phyloP scores from a whole-genome alignment of 768 basidiomycete genomes.

The Boletus speciosus region DNA sequence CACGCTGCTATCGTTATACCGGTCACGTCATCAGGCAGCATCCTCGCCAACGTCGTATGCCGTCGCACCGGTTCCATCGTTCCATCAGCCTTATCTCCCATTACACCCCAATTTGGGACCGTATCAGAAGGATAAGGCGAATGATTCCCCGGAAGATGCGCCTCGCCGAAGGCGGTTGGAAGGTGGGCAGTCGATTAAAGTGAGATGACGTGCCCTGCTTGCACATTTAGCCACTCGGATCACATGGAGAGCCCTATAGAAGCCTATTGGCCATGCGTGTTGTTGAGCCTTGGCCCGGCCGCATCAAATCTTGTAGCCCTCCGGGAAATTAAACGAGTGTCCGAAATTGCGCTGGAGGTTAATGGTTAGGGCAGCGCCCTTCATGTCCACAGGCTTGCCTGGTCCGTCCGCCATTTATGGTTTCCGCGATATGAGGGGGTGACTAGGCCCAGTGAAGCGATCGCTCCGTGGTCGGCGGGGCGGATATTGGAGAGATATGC shows the following conservation, averaged over 20 bases:
- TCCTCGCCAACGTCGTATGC: slow-evolving; percentile 39
- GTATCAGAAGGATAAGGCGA: slow-evolving; percentile 33
- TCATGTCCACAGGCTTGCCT: slow-evolving; percentile 2
- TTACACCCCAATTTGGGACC: slow-evolving; percentile 50
- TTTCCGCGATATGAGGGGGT: background rate
- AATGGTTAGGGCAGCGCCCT: slow-evolving; percentile 10
- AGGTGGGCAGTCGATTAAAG: slow-evolving; percentile 51
- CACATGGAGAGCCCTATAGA: slow-evolving; percentile 23
- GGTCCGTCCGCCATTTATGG: background rate
- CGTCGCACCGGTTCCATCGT: slow-evolving; percentile 38
- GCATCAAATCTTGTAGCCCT: slow-evolving; percentile 23
- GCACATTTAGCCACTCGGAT: slow-evolving; percentile 27
- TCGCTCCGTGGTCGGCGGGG: slow-evolving; percentile 23
- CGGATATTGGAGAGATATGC: slow-evolving; percentile 12
- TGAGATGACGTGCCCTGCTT: slow-evolving; percentile 39
- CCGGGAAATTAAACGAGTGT: slow-evolving; percentile 19
- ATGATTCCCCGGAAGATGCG: slow-evolving; percentile 38
- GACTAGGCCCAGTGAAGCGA: background rate
- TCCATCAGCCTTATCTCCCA: slow-evolving; percentile 50
- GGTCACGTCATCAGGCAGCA: slow-evolving; percentile 55
- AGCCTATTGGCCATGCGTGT: slow-evolving; percentile 19
- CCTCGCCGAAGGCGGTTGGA: slow-evolving; percentile 54
- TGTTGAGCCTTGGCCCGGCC: slow-evolving; percentile 14
- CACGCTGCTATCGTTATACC: slow-evolving; percentile 73
- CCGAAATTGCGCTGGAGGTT: slow-evolving; percentile 6